A percentile compares a stretch with the other conserved stretches of the same genome.
These are phyloP conservation scores for Stromatinia cepivora DNA, from an alignment of 2,329 filamentous ascomycete species.

Conservation along the genomic window DNA sequence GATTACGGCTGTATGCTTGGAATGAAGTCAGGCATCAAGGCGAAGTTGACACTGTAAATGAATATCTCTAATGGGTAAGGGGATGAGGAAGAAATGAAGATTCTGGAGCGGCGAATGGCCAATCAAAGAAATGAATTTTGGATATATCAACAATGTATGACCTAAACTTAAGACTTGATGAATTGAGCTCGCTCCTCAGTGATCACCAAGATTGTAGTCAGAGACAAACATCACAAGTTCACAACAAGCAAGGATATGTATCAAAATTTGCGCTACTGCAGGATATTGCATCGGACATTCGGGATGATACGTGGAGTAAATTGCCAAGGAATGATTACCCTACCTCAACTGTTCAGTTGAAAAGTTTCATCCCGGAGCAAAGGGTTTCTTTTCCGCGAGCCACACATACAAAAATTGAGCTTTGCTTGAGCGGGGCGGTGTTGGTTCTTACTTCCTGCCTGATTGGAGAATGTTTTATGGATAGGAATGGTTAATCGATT, in stretches of 20 bases:
- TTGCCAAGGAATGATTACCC: neutral
- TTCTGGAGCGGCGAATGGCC: neutral
- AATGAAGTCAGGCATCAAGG: neutral
- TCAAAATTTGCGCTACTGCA: neutral
- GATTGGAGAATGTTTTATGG: neutral
- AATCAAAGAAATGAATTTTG: neutral
- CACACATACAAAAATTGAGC: neutral
- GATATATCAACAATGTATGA: neutral
- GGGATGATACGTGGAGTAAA: neutral
- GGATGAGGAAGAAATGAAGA: too few relatives aligned
- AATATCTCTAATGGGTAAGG: neutral
- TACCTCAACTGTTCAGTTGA: neutral
- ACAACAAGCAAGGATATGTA: neutral
- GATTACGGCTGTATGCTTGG: neutral
- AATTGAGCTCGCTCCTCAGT: neutral
- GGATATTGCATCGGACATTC: neutral
- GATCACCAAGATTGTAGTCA: neutral
- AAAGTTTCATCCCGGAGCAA: neutral
- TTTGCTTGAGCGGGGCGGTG: neutral
- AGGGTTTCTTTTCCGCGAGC: neutral
- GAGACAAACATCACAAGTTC: neutral
- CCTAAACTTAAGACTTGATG: neutral
- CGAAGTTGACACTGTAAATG: neutral
- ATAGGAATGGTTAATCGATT: neutral
- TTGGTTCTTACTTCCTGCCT: neutral